Base-by-base conservation (phyloP, 2,329 filamentous ascomycete species). In the Botrytis elliptica region DNA sequence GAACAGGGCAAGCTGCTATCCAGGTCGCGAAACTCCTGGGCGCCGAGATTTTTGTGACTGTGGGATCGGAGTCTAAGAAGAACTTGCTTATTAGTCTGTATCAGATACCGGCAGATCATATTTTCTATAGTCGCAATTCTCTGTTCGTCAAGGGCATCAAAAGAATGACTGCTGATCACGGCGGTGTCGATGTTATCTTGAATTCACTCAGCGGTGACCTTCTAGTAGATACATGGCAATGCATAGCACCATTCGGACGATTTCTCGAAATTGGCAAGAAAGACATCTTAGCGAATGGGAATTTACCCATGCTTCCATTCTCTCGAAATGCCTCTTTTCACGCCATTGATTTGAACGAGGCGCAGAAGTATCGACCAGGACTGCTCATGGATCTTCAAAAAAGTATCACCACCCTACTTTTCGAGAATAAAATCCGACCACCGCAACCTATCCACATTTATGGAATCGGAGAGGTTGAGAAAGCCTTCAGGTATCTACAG, bases 1-100 rank as follows among this genome's bases (percentile, higher is more conserved):
- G 75, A 2, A 66, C 82, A 10, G 82, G 82, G 0, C 78, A 78
- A 14, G 81, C 81, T 0, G 77, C 78, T 3, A 81, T 83, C 12
- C 73, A 76, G 7, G 33, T 83, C 2, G 79, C 81, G 1, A 75
- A 77, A 40, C 75, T 76, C 29, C 70, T 73, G 0, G 78, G 76
- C 36, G 73, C 73, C n/a, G 75, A 77, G 12, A 75, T 83, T 33
- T 81, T 79, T 52, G 76, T 75, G 16, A 84, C 82, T 1, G 80
- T 79, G 20, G 75, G 77, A 20, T 78, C 76, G 1, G 63, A 75
- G 12, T 74, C 75, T 38, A 83, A 84, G 72, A 75, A 59, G 46
- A 10, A 68, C 8, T 68, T 68, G 20, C 65, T 68, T 49, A 69
- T 69, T 14, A 38, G 38, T 18, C 66, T 38, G 20, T 69, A 59